Evolutionary conservation across 2,329 filamentous ascomycete species (phyloP).

Genomic region (Fusarium equiseti): DNA sequence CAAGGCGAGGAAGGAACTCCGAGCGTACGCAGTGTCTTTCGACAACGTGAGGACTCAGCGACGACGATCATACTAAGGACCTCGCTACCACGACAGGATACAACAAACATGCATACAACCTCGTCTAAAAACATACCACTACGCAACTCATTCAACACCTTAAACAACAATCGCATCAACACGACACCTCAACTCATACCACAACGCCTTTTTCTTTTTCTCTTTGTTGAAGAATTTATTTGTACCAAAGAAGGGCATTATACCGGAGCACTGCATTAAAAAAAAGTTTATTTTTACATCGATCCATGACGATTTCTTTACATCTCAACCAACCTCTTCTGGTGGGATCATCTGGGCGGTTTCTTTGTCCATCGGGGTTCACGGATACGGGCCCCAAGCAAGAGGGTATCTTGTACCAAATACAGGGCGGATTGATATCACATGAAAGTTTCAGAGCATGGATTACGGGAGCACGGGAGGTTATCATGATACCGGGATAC

Average conservation of each 20-base stretch:
- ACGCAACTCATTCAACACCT: conserved; percentile 51
- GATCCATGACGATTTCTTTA: conserved; percentile 42
- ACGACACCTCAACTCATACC: conserved; percentile 34
- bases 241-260: conserved; percentile 62
- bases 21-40: conserved; percentile 88
- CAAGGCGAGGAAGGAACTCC: conserved; percentile 81
- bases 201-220: conserved; percentile 41
- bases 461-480: conserved; percentile 50
- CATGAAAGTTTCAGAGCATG: conserved; percentile 53
- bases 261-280: conserved; percentile 64
- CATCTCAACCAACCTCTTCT: conserved; percentile 30
- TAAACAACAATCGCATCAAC: conserved; percentile 33
- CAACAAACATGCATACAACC: conserved; percentile 16
- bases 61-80: conserved; percentile 65
- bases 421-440: conserved; percentile 49
- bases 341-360: conserved; percentile 42
- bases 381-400: conserved; percentile 43
- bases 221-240: conserved; percentile 50
- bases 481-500: conserved; percentile 51
- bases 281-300: conserved; percentile 52
- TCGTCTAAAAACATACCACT: conserved; percentile 31
- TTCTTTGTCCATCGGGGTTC: conserved; percentile 41
- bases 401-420: conserved; percentile 50
- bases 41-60: conserved; percentile 79
- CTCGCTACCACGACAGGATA: conserved; percentile 17